Evolutionary conservation across 2,329 filamentous ascomycete species (phyloP), one percentile per base, ranked within the genome.

Genomic region (Aureobasidium sp.): DNA sequence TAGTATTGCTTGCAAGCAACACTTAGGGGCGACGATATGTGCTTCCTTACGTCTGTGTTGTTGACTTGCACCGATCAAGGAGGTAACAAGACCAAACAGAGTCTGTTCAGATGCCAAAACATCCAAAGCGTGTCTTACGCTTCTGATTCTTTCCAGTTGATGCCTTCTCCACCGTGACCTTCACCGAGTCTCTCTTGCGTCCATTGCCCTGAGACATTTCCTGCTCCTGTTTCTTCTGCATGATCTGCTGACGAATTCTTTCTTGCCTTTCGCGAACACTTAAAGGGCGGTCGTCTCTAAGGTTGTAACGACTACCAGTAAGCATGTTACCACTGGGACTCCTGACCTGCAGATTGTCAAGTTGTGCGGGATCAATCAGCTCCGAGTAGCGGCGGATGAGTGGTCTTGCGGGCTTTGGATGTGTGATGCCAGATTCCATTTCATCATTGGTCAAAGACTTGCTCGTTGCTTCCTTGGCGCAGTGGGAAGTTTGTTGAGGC

Each of bases 251-350:
- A 10, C 54, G 48, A 30, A 76, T 74, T 14, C 63, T 65, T 63
- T 71, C 66, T 64, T 74, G 73, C 25, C 74, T 67, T 66, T 76
- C 74, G 32, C 70, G 64, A 47, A 76, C 67, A 37, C 70, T 70
- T 32, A 67, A 53, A 2, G 72, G 72, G 6, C 74, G 70, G 61
- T 70, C 67, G 4, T 65, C 63, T 30, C 68, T 68, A 8, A 48
- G 62, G 10, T 67, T 61, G 55, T 66, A 71, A 36, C 69, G 59
- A 41, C 67, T 66, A 10, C 63, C 62, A 13, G 61, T 62, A 3
- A 73, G 66, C 0, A 72, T 39, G 39, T 71, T 67, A n/a, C 72
- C 72, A 51, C 69, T 71, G 6, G 70, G 72, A 27, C 69, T 69
- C 8, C 68, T 66, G 25, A 73, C 62, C 30, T 67, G 64, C 1